Evolutionary conservation across 208 protist genomes (phyloP), one percentile per base, ranked within the genome.

Genomic region (Crithidia bombi): DNA sequence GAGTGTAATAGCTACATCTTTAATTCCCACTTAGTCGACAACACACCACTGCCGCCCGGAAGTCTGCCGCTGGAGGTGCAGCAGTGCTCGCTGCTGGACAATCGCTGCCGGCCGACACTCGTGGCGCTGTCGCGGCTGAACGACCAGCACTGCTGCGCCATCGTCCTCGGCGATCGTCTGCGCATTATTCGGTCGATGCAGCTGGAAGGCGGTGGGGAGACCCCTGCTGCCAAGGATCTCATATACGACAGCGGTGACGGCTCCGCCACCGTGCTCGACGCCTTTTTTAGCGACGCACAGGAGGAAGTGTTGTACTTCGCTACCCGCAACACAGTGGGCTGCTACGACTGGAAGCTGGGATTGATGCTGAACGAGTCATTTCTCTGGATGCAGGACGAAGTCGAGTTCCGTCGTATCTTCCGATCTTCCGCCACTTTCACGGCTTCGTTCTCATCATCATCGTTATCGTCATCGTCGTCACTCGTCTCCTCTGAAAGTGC

Each of bases 281-380:
- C 78, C 44, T 83, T 83, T 56, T 95, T 95, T 71, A 95, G 90
- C 69, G 82, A 93, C 43, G 75, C 87, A 47, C 68, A 87, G 25
- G 82, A 86, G 73, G 90, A 90, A 50, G 58, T 91, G 26, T 23
- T 95, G 41, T 93, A 86, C 75, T 91, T 95, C 65, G 85, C 85
- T 12, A 88, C 83, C 19, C 76, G 79, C 49, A 79, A 72, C 72
- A 78, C 82, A 10, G 78, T 95, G 23, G 85, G 86, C 36, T 83
- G 69, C 25, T 95, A 95, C 67, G 90, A 95, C 78, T 95, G 90
- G 87, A 81, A 82, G 52, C 58, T 86, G 43, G 71, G 66, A 15
- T 70, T 88, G 57, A 76, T 95, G 39, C 73, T 95, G 56, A 88
- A 90, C 62, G 85, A 95, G 72, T 85, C 86, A 28, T 35, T 95